A percentile compares a stretch with the other conserved stretches of the same genome.
Conservation (phyloP, 2,329 filamentous ascomycete genomes). For the Phialophora macrospora region DNA sequence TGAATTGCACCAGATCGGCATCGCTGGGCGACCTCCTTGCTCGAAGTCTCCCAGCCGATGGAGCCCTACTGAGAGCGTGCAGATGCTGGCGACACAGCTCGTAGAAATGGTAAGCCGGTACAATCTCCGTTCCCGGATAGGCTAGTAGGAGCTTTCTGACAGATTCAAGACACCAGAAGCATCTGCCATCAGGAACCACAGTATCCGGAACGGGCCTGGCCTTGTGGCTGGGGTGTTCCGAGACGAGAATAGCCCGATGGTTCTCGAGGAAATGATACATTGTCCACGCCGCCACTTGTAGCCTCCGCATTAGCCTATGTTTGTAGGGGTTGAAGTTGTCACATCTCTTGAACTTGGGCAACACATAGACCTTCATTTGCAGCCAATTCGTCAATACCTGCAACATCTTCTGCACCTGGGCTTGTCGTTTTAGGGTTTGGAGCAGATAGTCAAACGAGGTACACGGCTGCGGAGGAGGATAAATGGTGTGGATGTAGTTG, state of each 20-base stretch:
- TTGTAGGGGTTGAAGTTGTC: constrained; percentile 33
- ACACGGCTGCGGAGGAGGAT: constrained; percentile 29
- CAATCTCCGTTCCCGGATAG: constrained; percentile 30
- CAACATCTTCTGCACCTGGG: constrained; percentile 32
- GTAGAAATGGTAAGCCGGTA: constrained; percentile 36
- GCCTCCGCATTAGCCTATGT: constrained; percentile 25
- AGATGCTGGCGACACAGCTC: constrained; percentile 34
- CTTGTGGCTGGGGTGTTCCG: constrained; percentile 29
- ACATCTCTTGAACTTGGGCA: constrained; percentile 27
- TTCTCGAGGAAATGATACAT: constrained; percentile 37
- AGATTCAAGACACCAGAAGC: constrained; percentile 25
- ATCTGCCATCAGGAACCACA: background rate
- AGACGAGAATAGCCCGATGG: constrained; percentile 32
- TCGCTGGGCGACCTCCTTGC: constrained; percentile 31
- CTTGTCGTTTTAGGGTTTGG: constrained; percentile 30
- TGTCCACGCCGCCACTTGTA: constrained; percentile 33
- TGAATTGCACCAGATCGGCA: constrained; percentile 31
- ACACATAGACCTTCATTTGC: constrained; percentile 36
- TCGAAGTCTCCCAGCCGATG: constrained; percentile 34
- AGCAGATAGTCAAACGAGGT: constrained; percentile 31
- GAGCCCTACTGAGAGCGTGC: constrained; percentile 31
- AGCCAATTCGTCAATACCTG: constrained; percentile 28
- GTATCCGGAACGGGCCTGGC: background rate
- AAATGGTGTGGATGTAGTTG: constrained; percentile 29
- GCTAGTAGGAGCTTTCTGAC: constrained; percentile 22